Evolutionary conservation across 805 yeast species (phyloP).

Genomic region (Cyberlindnera maclurae): DNA sequence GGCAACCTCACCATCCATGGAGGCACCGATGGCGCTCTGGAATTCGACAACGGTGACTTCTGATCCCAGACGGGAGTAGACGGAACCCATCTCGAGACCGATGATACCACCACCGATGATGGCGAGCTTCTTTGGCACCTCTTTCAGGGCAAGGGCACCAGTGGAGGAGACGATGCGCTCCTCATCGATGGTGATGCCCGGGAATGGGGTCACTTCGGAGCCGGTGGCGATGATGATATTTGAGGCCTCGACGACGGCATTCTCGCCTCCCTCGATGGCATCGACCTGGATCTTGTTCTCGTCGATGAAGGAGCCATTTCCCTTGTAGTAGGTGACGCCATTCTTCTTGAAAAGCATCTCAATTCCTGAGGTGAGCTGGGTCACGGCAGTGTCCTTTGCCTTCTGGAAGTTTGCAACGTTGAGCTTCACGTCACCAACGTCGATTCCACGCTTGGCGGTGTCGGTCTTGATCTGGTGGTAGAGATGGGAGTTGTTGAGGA

Average conservation of each 20-base stretch:
- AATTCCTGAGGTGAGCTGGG: conserved; percentile 86
- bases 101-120: conserved; percentile 99
- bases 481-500: conserved; percentile 88
- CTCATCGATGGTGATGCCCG: conserved; percentile 94
- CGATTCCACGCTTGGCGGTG: conserved; percentile 83
- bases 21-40: conserved; percentile 90
- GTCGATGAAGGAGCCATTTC: conserved; percentile 80
- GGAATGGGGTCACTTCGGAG: conserved; percentile 97
- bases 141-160: conserved; percentile 78
- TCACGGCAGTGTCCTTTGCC: conserved; percentile 88
- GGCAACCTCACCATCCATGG: conserved; percentile 96
- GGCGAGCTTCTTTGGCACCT: conserved; percentile 86
- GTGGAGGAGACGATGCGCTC: conserved; percentile 96
- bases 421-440: conserved; percentile 66
- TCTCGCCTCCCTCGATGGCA: conserved; percentile 81
- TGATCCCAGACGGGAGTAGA: conserved; percentile 89
- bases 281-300: conserved; percentile 73
- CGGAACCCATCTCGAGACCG: conserved; percentile 99
- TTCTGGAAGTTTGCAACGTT: conserved; percentile 77
- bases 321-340: conserved; percentile 91
- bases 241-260: conserved; percentile 68
- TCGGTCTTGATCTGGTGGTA: conserved; percentile 87
- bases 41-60: conserved; percentile 94
- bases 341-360: conserved; percentile 94
- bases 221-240: conserved; percentile 96